Evolutionary conservation across 2,329 filamentous ascomycete species (phyloP).

Genomic region (Ceratocystis smalleyi): DNA sequence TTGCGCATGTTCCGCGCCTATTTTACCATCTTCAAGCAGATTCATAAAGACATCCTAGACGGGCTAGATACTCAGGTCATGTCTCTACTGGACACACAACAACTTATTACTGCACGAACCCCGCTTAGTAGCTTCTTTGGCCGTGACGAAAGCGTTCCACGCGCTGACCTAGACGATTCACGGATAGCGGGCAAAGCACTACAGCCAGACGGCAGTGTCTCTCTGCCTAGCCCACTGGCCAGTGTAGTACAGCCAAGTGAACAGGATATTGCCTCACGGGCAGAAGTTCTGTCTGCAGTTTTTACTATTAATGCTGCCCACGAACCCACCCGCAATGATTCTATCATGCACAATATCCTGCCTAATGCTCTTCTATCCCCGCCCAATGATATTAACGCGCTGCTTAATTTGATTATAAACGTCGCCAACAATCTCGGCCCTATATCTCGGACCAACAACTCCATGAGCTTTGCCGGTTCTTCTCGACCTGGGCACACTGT

Average conservation of each 20-base stretch:
- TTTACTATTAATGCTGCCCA: slow-evolving; percentile 25
- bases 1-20: slow-evolving; percentile 83
- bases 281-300: slow-evolving; percentile 42
- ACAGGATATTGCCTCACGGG: slow-evolving; percentile 43
- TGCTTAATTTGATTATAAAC: slow-evolving; percentile 12
- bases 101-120: slow-evolving; percentile 59
- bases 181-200: slow-evolving; percentile 52
- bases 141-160: slow-evolving; percentile 52
- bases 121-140: slow-evolving; percentile 62
- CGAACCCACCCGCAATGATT: slow-evolving; percentile 6
- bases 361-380: slow-evolving; percentile 22
- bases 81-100: slow-evolving; percentile 58
- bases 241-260: slow-evolving; percentile 44
- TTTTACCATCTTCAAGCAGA: slow-evolving; percentile 77
- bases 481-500: neutral
- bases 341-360: slow-evolving; percentile 8
- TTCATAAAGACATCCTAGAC: slow-evolving; percentile 70
- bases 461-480: neutral
- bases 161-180: slow-evolving; percentile 41
- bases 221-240: slow-evolving; percentile 42
- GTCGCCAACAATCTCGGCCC: neutral
- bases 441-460: neutral
- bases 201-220: slow-evolving; percentile 46
- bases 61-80: slow-evolving; percentile 64
- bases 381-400: slow-evolving; percentile 9